phyloP scores from a whole-genome alignment of 306 rosid species.

The Begonia fuchsioides region DNA sequence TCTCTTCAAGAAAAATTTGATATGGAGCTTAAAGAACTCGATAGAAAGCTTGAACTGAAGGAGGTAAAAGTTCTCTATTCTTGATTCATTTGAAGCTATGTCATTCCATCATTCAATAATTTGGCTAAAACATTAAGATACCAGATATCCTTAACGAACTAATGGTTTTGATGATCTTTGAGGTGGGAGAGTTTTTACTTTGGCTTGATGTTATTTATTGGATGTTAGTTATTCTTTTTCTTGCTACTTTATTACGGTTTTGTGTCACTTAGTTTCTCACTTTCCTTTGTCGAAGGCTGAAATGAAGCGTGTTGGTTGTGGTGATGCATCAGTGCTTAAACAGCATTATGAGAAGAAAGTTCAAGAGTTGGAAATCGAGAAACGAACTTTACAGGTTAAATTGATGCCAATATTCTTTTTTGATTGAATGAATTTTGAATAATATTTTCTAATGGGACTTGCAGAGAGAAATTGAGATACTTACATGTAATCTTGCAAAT shows the following conservation, averaged over 20 bases:
- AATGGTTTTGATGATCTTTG: no score
- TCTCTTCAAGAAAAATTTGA: conserved; percentile 82
- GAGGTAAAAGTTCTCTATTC: conserved; percentile 40
- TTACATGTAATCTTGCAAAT: conserved; percentile 43
- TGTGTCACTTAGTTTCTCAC: not conserved
- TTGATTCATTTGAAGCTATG: not conserved
- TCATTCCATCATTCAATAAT: no score
- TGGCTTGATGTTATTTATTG: no score
- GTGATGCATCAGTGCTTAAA: conserved; percentile 56
- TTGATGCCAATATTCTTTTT: conserved; percentile 9
- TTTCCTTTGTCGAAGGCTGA: conserved; percentile 47
- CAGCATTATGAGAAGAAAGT: conserved; percentile 90
- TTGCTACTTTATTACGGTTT: no score
- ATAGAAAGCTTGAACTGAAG: conserved; percentile 82
- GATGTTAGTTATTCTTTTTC: no score
- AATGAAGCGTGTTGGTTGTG: conserved; percentile 57
- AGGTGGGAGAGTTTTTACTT: no score
- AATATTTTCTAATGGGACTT: conserved; percentile 3
- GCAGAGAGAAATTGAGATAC: conserved; percentile 79
- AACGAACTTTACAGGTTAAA: conserved; percentile 67
- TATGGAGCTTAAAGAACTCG: conserved; percentile 81
- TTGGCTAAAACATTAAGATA: no score
- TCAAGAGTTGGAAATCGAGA: conserved; percentile 74
- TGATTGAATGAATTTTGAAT: not conserved
- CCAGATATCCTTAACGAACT: no score